Evolutionary conservation across 2,329 filamentous ascomycete species (phyloP), one percentile per base, ranked within the genome.

Genomic region (Calonectria hongkongensis): DNA sequence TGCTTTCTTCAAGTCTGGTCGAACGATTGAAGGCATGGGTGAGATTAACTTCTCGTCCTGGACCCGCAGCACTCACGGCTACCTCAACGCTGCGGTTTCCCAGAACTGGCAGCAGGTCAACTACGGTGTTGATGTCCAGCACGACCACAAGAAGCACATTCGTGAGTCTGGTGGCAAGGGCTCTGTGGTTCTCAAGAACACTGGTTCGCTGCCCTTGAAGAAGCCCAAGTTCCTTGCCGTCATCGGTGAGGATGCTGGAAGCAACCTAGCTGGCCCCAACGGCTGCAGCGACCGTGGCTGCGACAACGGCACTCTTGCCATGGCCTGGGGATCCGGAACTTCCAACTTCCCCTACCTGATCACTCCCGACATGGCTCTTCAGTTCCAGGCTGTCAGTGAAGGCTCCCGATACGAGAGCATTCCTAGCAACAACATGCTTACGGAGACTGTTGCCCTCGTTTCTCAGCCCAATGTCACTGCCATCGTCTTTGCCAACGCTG

Each of bases 111-210:
- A 91, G 66, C 89, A 93, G 77, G 89, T 98, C 86, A 94, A 98
- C 84, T 89, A 92, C 78, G 94, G 96, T 76, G 91, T 98, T 28
- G 92, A 98, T 80, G 96, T 98, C n/a, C 94, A 92, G 67, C 89
- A 85, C 50, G 88, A 96, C 68, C 96, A 98, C 82, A 92, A 87
- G 56, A 81, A 85, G 27, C 85, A 95, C 65, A 96, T 98, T 74
- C 92, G 95, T 41, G 90, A 95, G 76, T 89, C 94, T 66, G 95
- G 91, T 16, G 93, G 94, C 64, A 94, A 94, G 83, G 95, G 94
- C 18, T 95, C 93, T 2, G 95, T 99, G 8, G 87, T 99, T 13
- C 88, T 99, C 75, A 99, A 98, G 89, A 98, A 98, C 84, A 87
- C 88, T 4, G 92, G 92, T 16, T 88, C 89, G 2, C 87, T 98